Base-by-base conservation (phyloP, 768 basidiomycete species). In the Dictyophora rubrovolvata region DNA sequence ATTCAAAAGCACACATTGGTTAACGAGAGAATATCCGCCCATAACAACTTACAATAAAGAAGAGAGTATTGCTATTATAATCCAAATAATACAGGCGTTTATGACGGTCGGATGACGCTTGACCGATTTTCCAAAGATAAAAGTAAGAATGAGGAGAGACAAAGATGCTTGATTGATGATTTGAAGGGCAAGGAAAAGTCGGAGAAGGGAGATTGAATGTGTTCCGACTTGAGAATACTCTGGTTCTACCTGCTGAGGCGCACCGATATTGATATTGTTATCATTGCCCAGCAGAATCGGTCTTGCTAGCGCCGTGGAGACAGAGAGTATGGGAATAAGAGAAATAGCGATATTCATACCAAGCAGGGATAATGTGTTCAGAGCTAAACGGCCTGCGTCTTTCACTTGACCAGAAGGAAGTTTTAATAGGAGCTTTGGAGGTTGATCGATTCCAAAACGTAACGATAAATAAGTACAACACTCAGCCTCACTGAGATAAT, bases 61-160 rank as follows among this genome's bases (percentile, higher is more conserved):
- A 21, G 49, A 61, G 17, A 56, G 33, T 1, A 57, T 50, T 16
- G 18, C 42, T 23, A 54, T 2, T 35, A 57, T n/a, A 33, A 57
- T 59, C 60, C 60, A 61, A 17, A 54, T 56, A 17, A 61, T 18
- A 34, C 57, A 61, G 4, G 50, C 21, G 37, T 61, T 61, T 9
- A 61, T 21, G 4, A 61, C 21, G 11, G 48, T 50, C 37, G 55
- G 54, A 36, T 59, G 60, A 1, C 60, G 54, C 12, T 56, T 56
- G 10, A 52, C 48, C 1, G 21, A 34, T 36, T 55, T 50, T n/a
- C 56, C 47, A 10, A 58, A 33, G 14, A 58, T 18, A 46, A 57
- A 50, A 7, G 60, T 61, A 20, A 50, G 18, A n/a, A 61, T 35
- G 33, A 61, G 54, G 12, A 61, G 37, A 2, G 60, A 55, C 9